Evolutionary conservation across 2,329 filamentous ascomycete species (phyloP), one percentile per base, ranked within the genome.

Genomic region (Alternaria consortialis): DNA sequence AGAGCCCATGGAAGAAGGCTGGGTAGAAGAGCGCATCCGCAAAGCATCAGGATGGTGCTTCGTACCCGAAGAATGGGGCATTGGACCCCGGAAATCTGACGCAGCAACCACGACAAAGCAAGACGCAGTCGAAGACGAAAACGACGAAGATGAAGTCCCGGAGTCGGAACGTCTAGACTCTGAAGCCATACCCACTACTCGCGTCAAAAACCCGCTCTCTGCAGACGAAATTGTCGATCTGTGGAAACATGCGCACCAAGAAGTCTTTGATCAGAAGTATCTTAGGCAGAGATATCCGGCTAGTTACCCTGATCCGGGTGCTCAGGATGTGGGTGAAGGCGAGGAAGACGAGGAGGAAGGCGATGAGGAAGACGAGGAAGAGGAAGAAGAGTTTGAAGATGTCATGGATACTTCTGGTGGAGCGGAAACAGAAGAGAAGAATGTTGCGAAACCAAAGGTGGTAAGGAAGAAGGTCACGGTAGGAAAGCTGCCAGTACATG

Each of bases 11-110:
- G 74, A 75, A 32, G 69, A 75, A 27, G 67, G 68, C 7, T 77
- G 73, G 74, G 66, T 75, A 8, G 66, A 69, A n/a, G 69, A 71
- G 5, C 65, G 72, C 8, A 47, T 77, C 1, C 54, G 58, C 4
- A 75, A 72, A 55, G 74, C 74, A 5, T 56, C 63, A 2, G 71
- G 74, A 37, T 77, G 77, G 51, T 69, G 69, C n/a, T 56, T 70
- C 25, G 69, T 77, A 32, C 72, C 74, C 4, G 53, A 58, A 12
- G 73, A 77, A 12, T 77, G 71, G 73, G 68, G 61, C 1, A 65
- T 77, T 25, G 68, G 73, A 42, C 60, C 69, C 1, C 63, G 59
- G 9, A 70, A 66, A 43, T 23, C 64, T 11, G 43, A 48, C 6
- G 11, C 42, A 13, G 11, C 13, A 23, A 53, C 37, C 2, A 13